Percentiles rank a stretch among this genome's conserved stretches.
phyloP scores from a whole-genome alignment of 805 yeast genomes.

The Schwanniomyces sp. region DNA sequence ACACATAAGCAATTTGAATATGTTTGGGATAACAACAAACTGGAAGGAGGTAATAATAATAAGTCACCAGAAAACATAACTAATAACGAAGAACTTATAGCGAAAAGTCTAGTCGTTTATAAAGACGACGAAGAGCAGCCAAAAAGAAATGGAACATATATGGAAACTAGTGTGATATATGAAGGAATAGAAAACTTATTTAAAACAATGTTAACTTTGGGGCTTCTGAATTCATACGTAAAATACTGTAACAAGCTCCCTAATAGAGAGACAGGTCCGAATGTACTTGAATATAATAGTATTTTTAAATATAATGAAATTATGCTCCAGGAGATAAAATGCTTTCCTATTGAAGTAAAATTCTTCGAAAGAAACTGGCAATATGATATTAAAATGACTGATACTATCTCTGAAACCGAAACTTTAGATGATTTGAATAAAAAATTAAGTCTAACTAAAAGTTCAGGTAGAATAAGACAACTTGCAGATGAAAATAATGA shows the following conservation, averaged over 20 bases:
- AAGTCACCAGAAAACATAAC: too few relatives aligned
- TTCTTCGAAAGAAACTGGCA: neutral
- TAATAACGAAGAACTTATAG: neutral
- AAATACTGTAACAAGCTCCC: too few relatives aligned
- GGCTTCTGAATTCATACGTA: too few relatives aligned
- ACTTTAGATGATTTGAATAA: neutral
- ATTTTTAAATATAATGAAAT: neutral
- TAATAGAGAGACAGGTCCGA: neutral
- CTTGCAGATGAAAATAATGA: neutral
- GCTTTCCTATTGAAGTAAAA: neutral
- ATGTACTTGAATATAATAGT: neutral
- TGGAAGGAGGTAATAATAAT: too few relatives aligned
- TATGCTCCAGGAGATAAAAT: neutral
- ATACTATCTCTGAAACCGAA: neutral
- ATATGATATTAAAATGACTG: neutral
- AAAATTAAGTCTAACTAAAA: neutral
- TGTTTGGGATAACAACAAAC: too few relatives aligned
- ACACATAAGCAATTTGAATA: too few relatives aligned
- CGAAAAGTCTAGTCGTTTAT: neutral
- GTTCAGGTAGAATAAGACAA: neutral
- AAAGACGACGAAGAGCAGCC: neutral
- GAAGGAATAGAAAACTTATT: too few relatives aligned
- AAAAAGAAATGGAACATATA: neutral
- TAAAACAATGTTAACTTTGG: too few relatives aligned
- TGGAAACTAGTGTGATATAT: too few relatives aligned